Conservation (phyloP, 1,284 basidiomycete species). For the Ustilago esculenta region DNA sequence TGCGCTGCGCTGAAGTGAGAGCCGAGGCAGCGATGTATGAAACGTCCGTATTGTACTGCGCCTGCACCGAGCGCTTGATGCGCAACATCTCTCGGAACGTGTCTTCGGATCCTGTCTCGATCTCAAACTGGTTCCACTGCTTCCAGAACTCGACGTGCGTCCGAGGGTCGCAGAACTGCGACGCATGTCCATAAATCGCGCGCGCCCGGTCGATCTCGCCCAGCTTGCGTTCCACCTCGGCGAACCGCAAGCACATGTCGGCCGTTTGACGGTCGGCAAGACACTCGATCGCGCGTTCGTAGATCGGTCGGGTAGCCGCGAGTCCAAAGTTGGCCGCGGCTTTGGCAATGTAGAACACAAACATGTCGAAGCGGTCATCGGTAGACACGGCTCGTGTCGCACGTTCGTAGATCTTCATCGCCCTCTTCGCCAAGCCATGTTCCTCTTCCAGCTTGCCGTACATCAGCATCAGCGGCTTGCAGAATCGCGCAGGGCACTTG, state of each 20-base stretch:
- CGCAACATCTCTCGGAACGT: slow-evolving; percentile 98
- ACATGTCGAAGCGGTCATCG: slow-evolving; percentile 97
- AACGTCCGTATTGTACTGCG: slow-evolving; percentile 96
- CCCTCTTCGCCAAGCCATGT: slow-evolving; percentile 90
- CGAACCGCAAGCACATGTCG: slow-evolving; percentile 97
- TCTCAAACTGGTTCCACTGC: slow-evolving; percentile 95
- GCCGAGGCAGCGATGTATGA: slow-evolving; percentile 68
- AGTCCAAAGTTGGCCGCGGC: slow-evolving; percentile 91
- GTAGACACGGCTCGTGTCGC: slow-evolving; percentile 85
- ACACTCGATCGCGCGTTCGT: slow-evolving; percentile 92
- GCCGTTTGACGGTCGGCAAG: slow-evolving; percentile 93
- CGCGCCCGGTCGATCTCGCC: slow-evolving; percentile 98
- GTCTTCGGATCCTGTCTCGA: slow-evolving; percentile 96
- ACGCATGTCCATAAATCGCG: slow-evolving; percentile 94
- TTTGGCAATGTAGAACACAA: slow-evolving; percentile 95
- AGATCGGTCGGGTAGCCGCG: slow-evolving; percentile 94
- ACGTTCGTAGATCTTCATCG: slow-evolving; percentile 95
- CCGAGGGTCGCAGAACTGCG: slow-evolving; percentile 97
- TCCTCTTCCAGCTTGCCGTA: slow-evolving; percentile 96
- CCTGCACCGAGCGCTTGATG: slow-evolving; percentile 97
- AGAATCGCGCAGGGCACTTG: slow-evolving; percentile 92
- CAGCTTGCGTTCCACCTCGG: slow-evolving; percentile 92
- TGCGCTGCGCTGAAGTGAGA: slow-evolving; percentile 25
- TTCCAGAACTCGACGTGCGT: slow-evolving; percentile 87
- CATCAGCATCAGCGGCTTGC: slow-evolving; percentile 94